Evolutionary conservation across 2,329 filamentous ascomycete species (phyloP), one percentile per base, ranked within the genome.

Genomic region (Alternaria tenuissima): DNA sequence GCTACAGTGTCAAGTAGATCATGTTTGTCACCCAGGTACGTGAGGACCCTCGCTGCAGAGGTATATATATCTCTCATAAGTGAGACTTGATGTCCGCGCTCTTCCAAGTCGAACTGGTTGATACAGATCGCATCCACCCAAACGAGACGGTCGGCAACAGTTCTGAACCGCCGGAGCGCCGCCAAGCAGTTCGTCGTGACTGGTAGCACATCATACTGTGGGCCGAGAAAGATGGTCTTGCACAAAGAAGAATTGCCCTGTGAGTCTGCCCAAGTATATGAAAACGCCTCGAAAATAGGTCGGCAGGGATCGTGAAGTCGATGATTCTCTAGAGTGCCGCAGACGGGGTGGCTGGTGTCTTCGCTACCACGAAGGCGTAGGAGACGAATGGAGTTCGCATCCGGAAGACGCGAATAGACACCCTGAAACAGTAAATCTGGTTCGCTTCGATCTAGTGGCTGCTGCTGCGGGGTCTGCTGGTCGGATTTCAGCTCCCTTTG

Each of bases 311-410:
- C 26, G 28, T 4, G 9, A 32, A 34, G 44, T 18, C 28, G 2
- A 5, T 9, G 8, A 2, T n/a, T 16, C 5, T 22, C 28, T 0
- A 48, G 1, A 0, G 12, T 2, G 12, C 46, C 34, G 12, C 12
- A 18, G 5, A 48, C 6, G 5, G 46, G 30, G 3, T 24, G 2
- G 12, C 5, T 34, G 7, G 7, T 22, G 3, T 5, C 22, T 7
- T 1, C 7, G 30, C 30, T 48, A 14, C 46, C 46, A 3, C 24
- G 46, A 20, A 48, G 7, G 46, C 46, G 12, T 2, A 48, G 12
- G 4, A 48, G 18, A 9, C 46, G 46, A n/a, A 48, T 34, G 1
- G 44, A 48, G 18, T 34, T 12, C 3, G 44, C 2, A 12, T 20
- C 7, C 14, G 24, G 3, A 6, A 44, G 14, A 20, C 5, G 3